Base-by-base conservation (phyloP, 1,284 basidiomycete genomes). In the Tetrapyrgos nigripes region DNA sequence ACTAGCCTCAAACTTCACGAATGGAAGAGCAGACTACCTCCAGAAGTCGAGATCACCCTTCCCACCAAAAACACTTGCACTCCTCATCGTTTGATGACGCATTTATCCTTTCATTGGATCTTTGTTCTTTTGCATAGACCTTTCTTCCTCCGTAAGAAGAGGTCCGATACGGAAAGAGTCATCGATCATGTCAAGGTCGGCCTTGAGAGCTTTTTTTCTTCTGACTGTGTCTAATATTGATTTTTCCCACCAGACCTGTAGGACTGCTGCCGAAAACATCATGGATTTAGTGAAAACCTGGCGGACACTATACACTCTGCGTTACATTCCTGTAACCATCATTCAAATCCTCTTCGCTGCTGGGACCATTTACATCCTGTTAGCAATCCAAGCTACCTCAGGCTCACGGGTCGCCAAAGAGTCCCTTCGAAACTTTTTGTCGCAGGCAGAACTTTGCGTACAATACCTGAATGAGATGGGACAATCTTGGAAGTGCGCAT, bases 261-360 rank as follows among this genome's bases (percentile, higher is more conserved):
- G 85, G 65, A 78, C 80, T n/a, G 86, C 87, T 0, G 87, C 88
- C 0, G 77, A 84, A 37, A 84, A 86, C 56, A 86, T 88, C 57
- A 83, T 91, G 70, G 79, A 84, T 11, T 76, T 89, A 1, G 73
- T 85, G 2, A 76, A 74, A 1, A 81, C 82, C 2, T 91, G 85
- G 83, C 77, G 82, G 47, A 71, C 73, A 9, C 77, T 84, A 17
- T 89, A 89, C 66, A 77, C 78, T 1, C 74, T 91, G 3, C 85
- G 88, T 27, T 88, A 83, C 64, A 77, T 81, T 17, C 85, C 88
- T 0, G 81, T 89, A 46, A 87, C 87, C 4, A 75, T 87, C 48
- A 77, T 87, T 27, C 87, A 90, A 64, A 81, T 83, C 46, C 76
- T 85, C 50, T 91, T 89, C 69, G 82, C 83, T 6, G 86, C 88